phyloP scores from a whole-genome alignment of 1,284 basidiomycete species.

The Malassezia sympodialis region DNA sequence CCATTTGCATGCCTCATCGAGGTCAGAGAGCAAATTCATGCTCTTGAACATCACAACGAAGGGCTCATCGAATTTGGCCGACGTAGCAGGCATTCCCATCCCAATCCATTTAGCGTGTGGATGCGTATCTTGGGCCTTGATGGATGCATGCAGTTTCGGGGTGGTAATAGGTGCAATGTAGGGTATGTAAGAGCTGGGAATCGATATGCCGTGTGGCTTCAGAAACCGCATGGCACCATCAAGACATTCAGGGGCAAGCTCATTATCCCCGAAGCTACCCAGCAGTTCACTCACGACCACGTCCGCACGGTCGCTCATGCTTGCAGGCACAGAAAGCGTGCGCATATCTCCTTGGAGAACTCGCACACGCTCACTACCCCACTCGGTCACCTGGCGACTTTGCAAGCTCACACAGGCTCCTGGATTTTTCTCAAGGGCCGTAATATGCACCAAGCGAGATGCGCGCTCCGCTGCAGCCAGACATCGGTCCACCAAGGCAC shows the following conservation, averaged over 20 bases:
- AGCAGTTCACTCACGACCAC: constrained; percentile 91
- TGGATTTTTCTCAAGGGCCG: constrained; percentile 87
- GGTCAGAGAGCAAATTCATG: constrained; percentile 52
- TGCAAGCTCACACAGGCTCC: constrained; percentile 41
- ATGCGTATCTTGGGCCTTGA: constrained; percentile 1
- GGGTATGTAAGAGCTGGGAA: constrained; percentile 88
- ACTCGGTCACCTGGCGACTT: constrained; percentile 53
- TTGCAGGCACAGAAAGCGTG: constrained; percentile 53
- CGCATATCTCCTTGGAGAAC: constrained; percentile 93
- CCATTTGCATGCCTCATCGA: constrained; percentile 55
- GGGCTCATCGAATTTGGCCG: constrained; percentile 70
- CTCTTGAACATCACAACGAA: constrained; percentile 98
- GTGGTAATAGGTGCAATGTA: constrained; percentile 87
- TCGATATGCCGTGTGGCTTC: constrained; percentile 71
- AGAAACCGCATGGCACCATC: constrained; percentile 77
- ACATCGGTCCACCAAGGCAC: constrained; percentile 79
- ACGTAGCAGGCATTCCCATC: constrained; percentile 13
- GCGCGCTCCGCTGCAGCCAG: constrained; percentile 68
- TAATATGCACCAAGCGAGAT: constrained; percentile 55
- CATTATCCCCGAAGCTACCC: constrained; percentile 96
- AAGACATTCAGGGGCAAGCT: constrained; percentile 90
- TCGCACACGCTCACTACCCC: constrained; percentile 66
- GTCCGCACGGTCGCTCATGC: constrained; percentile 62
- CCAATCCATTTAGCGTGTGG: constrained; percentile 16
- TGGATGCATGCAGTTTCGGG: constrained; percentile 67